Percentiles rank a stretch among this genome's conserved stretches.
Evolutionary conservation across 805 yeast species (phyloP).

Genomic region (Lipomyces starkeyi): DNA sequence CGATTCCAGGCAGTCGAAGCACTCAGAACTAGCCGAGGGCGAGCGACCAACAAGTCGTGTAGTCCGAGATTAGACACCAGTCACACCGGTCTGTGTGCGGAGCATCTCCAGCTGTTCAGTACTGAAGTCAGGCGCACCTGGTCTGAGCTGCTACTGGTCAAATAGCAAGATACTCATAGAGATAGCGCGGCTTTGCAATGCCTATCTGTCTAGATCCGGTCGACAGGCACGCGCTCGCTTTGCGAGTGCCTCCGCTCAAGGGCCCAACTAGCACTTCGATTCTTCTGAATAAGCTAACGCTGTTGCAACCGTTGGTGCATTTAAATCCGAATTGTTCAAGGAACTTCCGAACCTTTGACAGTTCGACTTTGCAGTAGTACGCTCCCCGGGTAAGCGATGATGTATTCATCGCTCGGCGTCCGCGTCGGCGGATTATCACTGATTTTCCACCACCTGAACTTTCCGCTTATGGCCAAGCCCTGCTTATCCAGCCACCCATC

Average conservation of each 20-base stretch:
- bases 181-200: neutral
- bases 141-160: slow-evolving; percentile 1
- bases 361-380: neutral
- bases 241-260: neutral
- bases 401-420: neutral
- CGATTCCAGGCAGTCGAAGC: neutral
- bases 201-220: neutral
- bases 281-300: neutral
- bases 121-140: neutral
- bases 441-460: neutral
- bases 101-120: neutral
- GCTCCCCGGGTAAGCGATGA: neutral
- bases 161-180: neutral
- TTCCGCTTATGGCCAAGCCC: neutral
- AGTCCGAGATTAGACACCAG: neutral
- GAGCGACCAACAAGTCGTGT: neutral
- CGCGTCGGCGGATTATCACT: neutral
- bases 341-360: neutral
- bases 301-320: neutral
- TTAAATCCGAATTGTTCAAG: neutral
- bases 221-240: neutral
- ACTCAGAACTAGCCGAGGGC: neutral
- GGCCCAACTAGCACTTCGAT: neutral
- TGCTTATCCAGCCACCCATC: neutral
- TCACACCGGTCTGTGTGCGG: neutral